Conservation (phyloP, 1,284 basidiomycete genomes). For the Coriolopsis trogii region DNA sequence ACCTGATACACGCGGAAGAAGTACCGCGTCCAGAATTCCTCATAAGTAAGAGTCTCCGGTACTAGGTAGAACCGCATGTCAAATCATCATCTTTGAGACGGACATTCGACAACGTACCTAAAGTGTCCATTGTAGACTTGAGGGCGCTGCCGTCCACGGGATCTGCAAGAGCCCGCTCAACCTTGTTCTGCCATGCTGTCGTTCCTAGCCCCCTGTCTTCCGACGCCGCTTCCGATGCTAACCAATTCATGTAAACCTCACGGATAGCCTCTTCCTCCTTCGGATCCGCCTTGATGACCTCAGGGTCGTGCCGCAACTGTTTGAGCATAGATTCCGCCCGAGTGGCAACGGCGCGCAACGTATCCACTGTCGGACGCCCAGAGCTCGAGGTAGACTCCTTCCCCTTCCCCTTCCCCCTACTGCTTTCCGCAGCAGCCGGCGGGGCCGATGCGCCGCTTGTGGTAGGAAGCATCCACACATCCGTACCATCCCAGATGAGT, state of each 20-base stretch:
- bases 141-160: slow-evolving; percentile 59
- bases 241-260: slow-evolving; percentile 67
- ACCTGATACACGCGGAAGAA: slow-evolving; percentile 92
- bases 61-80: slow-evolving; percentile 47
- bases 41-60: slow-evolving; percentile 66
- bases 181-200: slow-evolving; percentile 55
- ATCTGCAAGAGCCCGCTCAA: slow-evolving; percentile 53
- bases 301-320: slow-evolving; percentile 75
- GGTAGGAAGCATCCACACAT: slow-evolving; percentile 75
- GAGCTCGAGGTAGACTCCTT: slow-evolving; percentile 18
- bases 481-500: slow-evolving; percentile 79
- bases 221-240: slow-evolving; percentile 50
- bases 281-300: slow-evolving; percentile 80
- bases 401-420: slow-evolving; percentile 50
- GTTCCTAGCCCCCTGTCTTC: slow-evolving; percentile 61
- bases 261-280: slow-evolving; percentile 57
- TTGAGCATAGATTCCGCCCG: slow-evolving; percentile 80
- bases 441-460: slow-evolving; percentile 28
- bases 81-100: not conserved
- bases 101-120: slow-evolving; percentile 52
- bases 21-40: slow-evolving; percentile 88
- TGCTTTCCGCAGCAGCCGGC: slow-evolving; percentile 21
- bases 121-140: slow-evolving; percentile 55
- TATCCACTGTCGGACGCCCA: slow-evolving; percentile 40
- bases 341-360: slow-evolving; percentile 61